Evolutionary conservation across 768 basidiomycete genomes (phyloP), one percentile per base, ranked within the genome.

Genomic region (Leccinum aurantiacum): DNA sequence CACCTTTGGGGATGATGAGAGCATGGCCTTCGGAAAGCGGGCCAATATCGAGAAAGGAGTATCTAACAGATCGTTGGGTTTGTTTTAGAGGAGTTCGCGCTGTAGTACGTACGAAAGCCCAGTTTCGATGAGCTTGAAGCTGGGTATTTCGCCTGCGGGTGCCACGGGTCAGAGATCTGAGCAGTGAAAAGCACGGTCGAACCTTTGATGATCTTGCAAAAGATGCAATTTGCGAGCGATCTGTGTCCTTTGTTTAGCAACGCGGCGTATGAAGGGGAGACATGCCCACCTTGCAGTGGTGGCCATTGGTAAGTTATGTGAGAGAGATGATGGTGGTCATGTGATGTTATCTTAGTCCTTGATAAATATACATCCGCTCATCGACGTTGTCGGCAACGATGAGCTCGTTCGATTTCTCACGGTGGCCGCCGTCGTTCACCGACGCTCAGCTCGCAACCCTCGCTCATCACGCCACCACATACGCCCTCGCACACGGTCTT

Each of bases 141-240:
- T 88, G 15, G 95, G 95, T 64, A 98, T 94, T 24, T 95, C 89
- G 54, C 93, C 94, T 94, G 70, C 22, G 11, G 11, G 22, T 38
- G 50, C 29, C 29, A 29, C 29, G 48, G 35, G 19, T 57, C 15
- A 57, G 6, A 38, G 38, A 22, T 10, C 1, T 19, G 27, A 17
- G 13, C n/a, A 25, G 10, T 7, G 2, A 60, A 38, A n/a, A 15
- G 3, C 15, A 63, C 74, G 27, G 50, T 11, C 31, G 0, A 1
- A 86, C 94, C 91, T 78, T 91, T 91, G 78, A 95, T 83, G 74
- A 98, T 97, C 78, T 89, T 97, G 83, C 96, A 98, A 79, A 97
- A 98, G 68, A 98, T 76, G 75, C 95, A 97, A 24, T 73, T 74
- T 6, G 85, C 80, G 54, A 89, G 78, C 52, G 78, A 77, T 67